These are phyloP conservation scores for Apiospora marii DNA, from an alignment of 2,329 filamentous ascomycete species.

Conservation along the genomic window DNA sequence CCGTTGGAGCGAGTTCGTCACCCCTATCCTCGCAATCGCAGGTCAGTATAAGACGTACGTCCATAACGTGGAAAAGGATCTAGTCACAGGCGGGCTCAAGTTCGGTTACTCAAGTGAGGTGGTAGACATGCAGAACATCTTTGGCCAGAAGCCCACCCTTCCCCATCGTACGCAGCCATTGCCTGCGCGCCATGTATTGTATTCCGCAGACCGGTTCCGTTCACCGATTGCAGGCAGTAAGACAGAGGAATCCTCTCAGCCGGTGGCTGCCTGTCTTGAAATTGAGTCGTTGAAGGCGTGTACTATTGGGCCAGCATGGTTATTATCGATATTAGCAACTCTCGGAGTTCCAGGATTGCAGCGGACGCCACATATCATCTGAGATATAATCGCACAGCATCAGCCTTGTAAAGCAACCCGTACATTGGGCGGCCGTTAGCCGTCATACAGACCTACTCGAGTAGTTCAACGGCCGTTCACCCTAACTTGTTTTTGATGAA, in stretches of 20 bases:
- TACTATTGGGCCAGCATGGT: not conserved
- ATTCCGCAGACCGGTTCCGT: not conserved
- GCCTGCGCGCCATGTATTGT: not conserved
- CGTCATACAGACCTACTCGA: not conserved
- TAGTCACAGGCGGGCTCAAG: not conserved
- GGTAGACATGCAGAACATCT: not conserved
- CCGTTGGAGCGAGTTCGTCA: not conserved
- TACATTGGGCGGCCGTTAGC: not conserved
- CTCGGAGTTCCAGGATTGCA: not conserved
- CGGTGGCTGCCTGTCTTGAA: not conserved
- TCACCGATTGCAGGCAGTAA: not conserved
- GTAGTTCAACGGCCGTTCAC: conserved; percentile 16
- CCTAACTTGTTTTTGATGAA: not conserved
- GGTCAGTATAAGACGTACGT: too few relatives aligned
- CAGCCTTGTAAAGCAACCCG: not conserved
- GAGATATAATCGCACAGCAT: not conserved
- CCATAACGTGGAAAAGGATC: too few relatives aligned
- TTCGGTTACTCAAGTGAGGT: not conserved
- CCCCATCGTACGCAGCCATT: not conserved
- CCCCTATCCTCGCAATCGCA: not conserved
- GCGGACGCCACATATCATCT: conserved; percentile 9
- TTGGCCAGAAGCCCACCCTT: not conserved
- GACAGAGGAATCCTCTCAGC: not conserved
- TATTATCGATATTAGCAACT: conserved; percentile 7
- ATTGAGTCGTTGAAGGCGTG: not conserved